Conservation (phyloP, 768 basidiomycete species). For the Mycena indigotica region DNA sequence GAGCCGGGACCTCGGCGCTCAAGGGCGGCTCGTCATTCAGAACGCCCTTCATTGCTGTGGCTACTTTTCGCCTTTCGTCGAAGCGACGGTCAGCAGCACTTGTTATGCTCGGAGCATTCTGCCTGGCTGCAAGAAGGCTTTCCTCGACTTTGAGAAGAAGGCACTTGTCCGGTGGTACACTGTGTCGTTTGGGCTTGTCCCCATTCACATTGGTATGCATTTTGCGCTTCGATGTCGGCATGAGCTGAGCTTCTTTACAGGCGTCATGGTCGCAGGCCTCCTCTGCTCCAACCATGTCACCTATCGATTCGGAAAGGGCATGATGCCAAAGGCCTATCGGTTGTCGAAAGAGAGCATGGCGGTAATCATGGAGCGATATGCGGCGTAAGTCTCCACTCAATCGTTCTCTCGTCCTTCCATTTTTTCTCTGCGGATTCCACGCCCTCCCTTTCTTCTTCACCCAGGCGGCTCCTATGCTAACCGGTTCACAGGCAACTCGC, state of each 20-base stretch:
- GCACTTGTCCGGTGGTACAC: conserved; percentile 67
- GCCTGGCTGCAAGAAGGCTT: conserved; percentile 74
- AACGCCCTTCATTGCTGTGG: conserved; percentile 77
- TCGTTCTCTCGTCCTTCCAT: neutral
- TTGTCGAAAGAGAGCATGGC: conserved; percentile 74
- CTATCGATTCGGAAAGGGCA: conserved; percentile 84
- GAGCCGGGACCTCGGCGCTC: conserved; percentile 59
- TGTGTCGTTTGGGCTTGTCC: conserved; percentile 65
- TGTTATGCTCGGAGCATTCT: conserved; percentile 72
- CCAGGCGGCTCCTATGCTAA: conserved; percentile 4
- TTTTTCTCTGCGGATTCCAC: neutral
- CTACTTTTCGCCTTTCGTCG: conserved; percentile 78
- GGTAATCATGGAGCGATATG: conserved; percentile 83
- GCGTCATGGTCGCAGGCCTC: conserved; percentile 61
- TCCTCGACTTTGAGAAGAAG: conserved; percentile 56
- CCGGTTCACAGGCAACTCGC: conserved; percentile 59
- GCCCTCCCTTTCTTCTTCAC: conserved; percentile 8
- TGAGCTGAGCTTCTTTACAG: neutral
- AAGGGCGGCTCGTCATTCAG: conserved; percentile 67
- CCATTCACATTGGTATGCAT: conserved; percentile 54
- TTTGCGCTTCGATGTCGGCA: too few species aligned
- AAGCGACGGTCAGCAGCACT: conserved; percentile 71
- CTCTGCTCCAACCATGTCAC: conserved; percentile 84
- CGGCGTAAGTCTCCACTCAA: conserved; percentile 64
- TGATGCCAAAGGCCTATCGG: conserved; percentile 85